Base-by-base conservation (phyloP, 176 grass and related monocot species). In the Melocanna baccifera region DNA sequence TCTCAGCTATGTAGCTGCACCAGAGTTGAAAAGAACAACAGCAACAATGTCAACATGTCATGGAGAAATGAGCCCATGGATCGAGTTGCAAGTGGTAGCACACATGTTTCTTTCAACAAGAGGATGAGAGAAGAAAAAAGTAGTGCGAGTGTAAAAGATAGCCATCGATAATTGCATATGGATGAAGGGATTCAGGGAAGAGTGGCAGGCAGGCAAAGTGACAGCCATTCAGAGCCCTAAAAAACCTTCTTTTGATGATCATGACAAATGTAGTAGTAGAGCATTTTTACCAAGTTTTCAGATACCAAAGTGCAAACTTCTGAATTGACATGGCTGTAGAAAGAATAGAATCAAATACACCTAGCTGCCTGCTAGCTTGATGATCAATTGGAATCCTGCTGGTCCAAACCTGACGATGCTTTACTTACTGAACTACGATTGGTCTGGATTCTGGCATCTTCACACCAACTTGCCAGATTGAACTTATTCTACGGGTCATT, bases 71-170 rank as follows among this genome's bases (percentile, higher is more conserved):
- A 41, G 43, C 73, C 73, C n/a, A 55, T 7, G 72, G 43, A 77
- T 30, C 51, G 56, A 74, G 34, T 76, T 58, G 51, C 51, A 75
- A 6, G 2, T 5, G 16, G 46, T 37, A 53, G 58, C 32, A 53
- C 29, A 39, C 70, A 32, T 74, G 67, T 88, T 84, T 51, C 53
- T 83, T 83, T 83, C 80, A 65, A 52, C 30, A 78, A 56, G 78
- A 37, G 30, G 22, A 15, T 30, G 26, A 15, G 61, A 7, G 3
- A 1, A 37, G 23, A 51, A 83, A 59, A 39, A 57, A 22, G 18
- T 45, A 61, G 63, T 58, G 50, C 77, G 66, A 45, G 29, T n/a
- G 19, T 80, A 48, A 68, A 76, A 46, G 36, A 7, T 37, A 22
- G 45, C 13, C 7, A 14, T 73, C 12, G 41, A 57, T 55, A 12